Evolutionary conservation across 2,329 filamentous ascomycete species (phyloP).

Genomic region (Fusarium scirpi): DNA sequence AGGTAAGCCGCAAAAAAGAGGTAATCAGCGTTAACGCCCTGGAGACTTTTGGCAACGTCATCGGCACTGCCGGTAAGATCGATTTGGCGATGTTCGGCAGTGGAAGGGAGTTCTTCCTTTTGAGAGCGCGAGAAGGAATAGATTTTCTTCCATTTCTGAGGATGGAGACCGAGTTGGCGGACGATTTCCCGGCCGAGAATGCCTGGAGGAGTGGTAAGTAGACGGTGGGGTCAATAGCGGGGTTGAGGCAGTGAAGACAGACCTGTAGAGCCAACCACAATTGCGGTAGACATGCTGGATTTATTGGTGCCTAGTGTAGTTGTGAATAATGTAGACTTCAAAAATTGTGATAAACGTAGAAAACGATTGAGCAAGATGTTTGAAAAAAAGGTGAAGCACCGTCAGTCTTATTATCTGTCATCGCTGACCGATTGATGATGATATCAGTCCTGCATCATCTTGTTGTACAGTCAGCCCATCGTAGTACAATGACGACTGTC

Average conservation of each 20-base stretch:
- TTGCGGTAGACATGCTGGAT: slow-evolving; percentile 3
- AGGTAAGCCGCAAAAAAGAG: slow-evolving; percentile 22
- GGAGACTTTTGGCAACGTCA: not conserved
- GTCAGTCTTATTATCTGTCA: not conserved
- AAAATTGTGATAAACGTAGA: not conserved
- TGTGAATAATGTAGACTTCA: not conserved
- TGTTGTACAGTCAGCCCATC: not conserved
- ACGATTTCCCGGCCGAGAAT: slow-evolving; percentile 17
- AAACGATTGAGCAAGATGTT: not conserved
- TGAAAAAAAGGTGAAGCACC: not conserved
- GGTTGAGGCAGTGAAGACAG: not conserved
- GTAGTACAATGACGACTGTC: not conserved
- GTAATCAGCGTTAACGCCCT: slow-evolving; percentile 6
- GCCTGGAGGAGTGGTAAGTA: not conserved
- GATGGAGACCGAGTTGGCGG: not conserved
- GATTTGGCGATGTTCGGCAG: slow-evolving; percentile 11
- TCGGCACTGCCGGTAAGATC: slow-evolving; percentile 14
- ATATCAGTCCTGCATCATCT: not conserved
- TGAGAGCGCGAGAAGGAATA: slow-evolving; percentile 12
- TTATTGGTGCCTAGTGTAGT: too few relatives aligned
- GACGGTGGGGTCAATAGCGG: too few relatives aligned
- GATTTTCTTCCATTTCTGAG: slow-evolving; percentile 9
- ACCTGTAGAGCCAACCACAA: slow-evolving; percentile 19
- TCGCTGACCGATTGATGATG: not conserved
- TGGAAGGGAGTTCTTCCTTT: slow-evolving; percentile 18